phyloP scores from a whole-genome alignment of 2,329 filamentous ascomycete species.

The Triangularia verruculosa region DNA sequence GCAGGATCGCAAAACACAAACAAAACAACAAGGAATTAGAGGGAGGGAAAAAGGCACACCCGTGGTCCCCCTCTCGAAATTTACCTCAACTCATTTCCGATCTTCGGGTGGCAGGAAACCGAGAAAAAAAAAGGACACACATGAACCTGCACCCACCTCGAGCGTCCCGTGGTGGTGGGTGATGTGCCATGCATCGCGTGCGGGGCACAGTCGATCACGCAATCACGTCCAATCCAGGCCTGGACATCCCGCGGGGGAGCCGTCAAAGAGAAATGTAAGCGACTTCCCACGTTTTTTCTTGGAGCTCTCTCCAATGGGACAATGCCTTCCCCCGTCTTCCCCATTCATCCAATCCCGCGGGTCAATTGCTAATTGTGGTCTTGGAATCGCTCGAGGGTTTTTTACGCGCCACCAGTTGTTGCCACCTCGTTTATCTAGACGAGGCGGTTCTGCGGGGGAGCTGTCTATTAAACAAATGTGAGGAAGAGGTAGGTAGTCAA shows the following conservation, averaged over 20 bases:
- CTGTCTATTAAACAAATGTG: neutral
- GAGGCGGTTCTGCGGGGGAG: neutral
- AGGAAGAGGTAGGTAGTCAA: neutral
- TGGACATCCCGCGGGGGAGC: neutral
- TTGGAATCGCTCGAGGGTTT: neutral
- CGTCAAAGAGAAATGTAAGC: neutral
- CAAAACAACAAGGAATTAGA: neutral
- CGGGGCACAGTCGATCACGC: constrained; percentile 24
- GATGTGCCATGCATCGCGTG: constrained; percentile 17
- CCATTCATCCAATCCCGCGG: neutral
- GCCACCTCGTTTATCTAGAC: neutral
- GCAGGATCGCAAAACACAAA: neutral
- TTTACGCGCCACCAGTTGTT: neutral
- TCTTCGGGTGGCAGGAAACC: neutral
- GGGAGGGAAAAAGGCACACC: neutral
- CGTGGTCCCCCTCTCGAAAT: neutral
- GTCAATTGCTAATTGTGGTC: neutral
- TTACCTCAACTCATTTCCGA: neutral
- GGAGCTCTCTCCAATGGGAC: neutral
- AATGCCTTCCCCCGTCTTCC: neutral
- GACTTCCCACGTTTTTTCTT: neutral
- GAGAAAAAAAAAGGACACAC: neutral
- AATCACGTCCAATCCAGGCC: constrained; percentile 14
- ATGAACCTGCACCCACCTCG: neutral
- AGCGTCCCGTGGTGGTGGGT: neutral